phyloP scores from a whole-genome alignment of 2,329 filamentous ascomycete species.

The Talaromyces pinophilus region DNA sequence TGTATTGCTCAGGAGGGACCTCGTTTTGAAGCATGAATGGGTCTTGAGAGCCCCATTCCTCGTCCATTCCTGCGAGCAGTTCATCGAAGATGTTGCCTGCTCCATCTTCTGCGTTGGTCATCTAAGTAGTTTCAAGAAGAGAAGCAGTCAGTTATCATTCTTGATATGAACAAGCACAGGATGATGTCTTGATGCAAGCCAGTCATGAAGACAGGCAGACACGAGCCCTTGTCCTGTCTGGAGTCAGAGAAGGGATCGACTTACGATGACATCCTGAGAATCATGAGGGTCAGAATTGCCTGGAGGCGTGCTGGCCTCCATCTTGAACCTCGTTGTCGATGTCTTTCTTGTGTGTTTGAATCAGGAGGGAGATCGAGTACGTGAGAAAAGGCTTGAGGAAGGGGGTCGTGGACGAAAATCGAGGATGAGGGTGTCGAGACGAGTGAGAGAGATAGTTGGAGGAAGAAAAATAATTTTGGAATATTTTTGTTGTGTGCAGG shows the following conservation, averaged over 20 bases:
- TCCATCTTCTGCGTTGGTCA: background rate
- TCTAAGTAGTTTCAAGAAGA: background rate
- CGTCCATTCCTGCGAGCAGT: background rate
- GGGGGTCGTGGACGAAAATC: background rate
- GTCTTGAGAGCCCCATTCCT: background rate
- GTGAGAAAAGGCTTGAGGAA: background rate
- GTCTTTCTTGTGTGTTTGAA: background rate
- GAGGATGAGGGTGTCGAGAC: background rate
- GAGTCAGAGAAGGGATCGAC: background rate
- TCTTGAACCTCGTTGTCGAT: background rate
- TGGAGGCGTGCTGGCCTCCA: background rate
- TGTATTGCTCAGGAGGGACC: background rate
- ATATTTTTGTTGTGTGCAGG: background rate
- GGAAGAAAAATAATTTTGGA: background rate
- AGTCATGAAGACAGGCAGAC: background rate
- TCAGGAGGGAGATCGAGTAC: background rate
- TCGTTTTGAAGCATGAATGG: background rate
- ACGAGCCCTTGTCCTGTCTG: background rate
- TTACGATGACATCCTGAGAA: background rate
- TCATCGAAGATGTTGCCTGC: background rate
- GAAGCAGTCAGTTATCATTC: background rate
- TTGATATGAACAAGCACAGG: background rate
- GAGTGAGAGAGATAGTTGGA: background rate
- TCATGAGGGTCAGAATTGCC: background rate
- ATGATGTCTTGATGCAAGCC: background rate